phyloP scores from a whole-genome alignment of 306 rosid species.

The Dryas alaskensis region DNA sequence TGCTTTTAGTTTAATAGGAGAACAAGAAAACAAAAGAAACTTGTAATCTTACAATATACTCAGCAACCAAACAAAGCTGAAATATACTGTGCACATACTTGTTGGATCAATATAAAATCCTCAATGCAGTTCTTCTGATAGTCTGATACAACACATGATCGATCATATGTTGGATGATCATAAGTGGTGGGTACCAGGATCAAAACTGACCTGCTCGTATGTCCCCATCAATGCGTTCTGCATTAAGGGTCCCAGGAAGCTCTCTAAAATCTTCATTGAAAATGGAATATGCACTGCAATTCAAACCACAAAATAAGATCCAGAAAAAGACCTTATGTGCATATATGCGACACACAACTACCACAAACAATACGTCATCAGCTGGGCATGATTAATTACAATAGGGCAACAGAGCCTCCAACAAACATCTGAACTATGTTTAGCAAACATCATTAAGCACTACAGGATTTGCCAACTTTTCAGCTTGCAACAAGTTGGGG shows the following conservation, averaged over 20 bases:
- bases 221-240: slow-evolving; percentile 83
- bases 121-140: neutral
- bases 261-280: slow-evolving; percentile 94
- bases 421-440: neutral
- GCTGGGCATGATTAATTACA: neutral
- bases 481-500: neutral
- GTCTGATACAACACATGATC: neutral
- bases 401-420: neutral
- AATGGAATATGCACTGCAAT: slow-evolving; percentile 86
- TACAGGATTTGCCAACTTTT: neutral
- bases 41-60: neutral
- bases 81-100: neutral
- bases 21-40: neutral
- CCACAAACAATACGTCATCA: neutral
- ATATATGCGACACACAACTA: neutral
- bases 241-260: slow-evolving; percentile 88
- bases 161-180: slow-evolving; percentile 6
- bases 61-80: neutral
- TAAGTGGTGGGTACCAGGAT: slow-evolving; percentile 22
- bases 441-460: neutral
- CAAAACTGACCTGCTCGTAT: slow-evolving; percentile 86
- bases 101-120: neutral
- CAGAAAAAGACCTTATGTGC: neutral
- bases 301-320: slow-evolving; percentile 10
- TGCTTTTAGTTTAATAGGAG: neutral